Evolutionary conservation across 768 basidiomycete species (phyloP).

Genomic region (Tricholoma bakamatsutake): DNA sequence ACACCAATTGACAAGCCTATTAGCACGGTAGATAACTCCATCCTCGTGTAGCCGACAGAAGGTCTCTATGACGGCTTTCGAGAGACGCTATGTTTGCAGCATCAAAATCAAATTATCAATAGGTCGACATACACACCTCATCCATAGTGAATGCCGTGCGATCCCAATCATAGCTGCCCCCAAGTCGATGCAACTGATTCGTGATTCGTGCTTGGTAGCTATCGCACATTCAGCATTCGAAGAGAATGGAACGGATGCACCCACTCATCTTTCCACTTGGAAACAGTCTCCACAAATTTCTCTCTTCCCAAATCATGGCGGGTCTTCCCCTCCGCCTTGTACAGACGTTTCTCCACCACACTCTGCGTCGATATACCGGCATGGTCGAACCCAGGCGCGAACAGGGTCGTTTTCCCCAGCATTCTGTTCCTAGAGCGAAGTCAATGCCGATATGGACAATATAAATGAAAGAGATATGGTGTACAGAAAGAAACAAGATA

Average conservation of each 20-base stretch:
- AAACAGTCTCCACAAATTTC: constrained; percentile 82
- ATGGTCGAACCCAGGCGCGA: constrained; percentile 94
- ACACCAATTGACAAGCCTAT: constrained; percentile 98
- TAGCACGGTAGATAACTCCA: constrained; percentile 90
- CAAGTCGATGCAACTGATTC: constrained; percentile 79
- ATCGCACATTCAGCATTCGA: neutral
- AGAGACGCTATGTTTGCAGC: constrained; percentile 45
- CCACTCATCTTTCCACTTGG: constrained; percentile 97
- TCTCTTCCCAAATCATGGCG: constrained; percentile 95
- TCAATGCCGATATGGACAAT: neutral
- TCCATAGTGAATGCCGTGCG: constrained; percentile 95
- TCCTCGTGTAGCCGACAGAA: constrained; percentile 91
- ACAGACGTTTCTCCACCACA: constrained; percentile 90
- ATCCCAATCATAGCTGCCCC: constrained; percentile 93
- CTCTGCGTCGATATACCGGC: constrained; percentile 98
- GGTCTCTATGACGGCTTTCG: constrained; percentile 84
- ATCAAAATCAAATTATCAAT: neutral
- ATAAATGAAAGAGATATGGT: neutral
- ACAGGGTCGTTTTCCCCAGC: constrained; percentile 87
- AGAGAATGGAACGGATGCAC: constrained; percentile 20
- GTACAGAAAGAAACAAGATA: constrained; percentile 6
- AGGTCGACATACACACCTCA: constrained; percentile 39
- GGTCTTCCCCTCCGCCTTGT: constrained; percentile 75
- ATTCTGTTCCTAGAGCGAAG: constrained; percentile 78
- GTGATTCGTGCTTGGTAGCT: constrained; percentile 95